A percentile compares a stretch with the other conserved stretches of the same genome.
Evolutionary conservation across 1,139 yeast genomes (phyloP).

Genomic region (Taphrina confusa): DNA sequence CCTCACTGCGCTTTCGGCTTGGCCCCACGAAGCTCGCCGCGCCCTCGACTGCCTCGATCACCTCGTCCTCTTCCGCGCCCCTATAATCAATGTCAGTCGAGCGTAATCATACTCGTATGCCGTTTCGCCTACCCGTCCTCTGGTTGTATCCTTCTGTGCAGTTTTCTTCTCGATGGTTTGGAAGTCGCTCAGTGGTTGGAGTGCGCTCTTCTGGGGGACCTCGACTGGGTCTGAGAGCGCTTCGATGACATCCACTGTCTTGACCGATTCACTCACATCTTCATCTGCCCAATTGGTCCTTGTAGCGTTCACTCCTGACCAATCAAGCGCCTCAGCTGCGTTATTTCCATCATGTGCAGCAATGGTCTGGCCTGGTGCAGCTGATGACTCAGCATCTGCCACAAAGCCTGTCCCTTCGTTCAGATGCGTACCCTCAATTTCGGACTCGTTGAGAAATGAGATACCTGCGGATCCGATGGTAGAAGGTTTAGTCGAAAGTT

Average conservation of each 20-base stretch:
- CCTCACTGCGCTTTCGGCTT: conserved; percentile 7
- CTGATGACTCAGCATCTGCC: background rate
- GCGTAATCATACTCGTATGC: too few relatives aligned
- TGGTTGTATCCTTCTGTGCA: background rate
- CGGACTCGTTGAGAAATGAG: conserved; percentile 33
- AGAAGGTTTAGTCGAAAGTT: conserved; percentile 5
- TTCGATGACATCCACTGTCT: background rate
- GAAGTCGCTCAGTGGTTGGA: conserved; percentile 18
- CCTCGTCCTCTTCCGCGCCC: conserved; percentile 21
- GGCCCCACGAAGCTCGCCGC: conserved; percentile 1
- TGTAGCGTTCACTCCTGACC: conserved; percentile 3
- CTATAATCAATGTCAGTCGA: background rate
- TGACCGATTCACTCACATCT: background rate
- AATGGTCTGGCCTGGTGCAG: conserved; percentile 11
- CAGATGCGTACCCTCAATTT: conserved; percentile 25
- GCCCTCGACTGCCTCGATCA: conserved; percentile 13
- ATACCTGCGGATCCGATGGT: conserved; percentile 16
- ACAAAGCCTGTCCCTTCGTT: conserved; percentile 4
- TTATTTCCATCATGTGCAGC: conserved; percentile 1
- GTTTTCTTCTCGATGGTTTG: conserved; percentile 10
- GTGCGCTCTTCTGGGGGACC: background rate
- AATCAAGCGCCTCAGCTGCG: conserved; percentile 16
- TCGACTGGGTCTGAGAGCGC: background rate
- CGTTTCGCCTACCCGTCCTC: conserved; percentile 14
- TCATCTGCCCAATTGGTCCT: conserved; percentile 18